Base-by-base conservation (phyloP, 495 filamentous ascomycete species). In the Xylona heveae region DNA sequence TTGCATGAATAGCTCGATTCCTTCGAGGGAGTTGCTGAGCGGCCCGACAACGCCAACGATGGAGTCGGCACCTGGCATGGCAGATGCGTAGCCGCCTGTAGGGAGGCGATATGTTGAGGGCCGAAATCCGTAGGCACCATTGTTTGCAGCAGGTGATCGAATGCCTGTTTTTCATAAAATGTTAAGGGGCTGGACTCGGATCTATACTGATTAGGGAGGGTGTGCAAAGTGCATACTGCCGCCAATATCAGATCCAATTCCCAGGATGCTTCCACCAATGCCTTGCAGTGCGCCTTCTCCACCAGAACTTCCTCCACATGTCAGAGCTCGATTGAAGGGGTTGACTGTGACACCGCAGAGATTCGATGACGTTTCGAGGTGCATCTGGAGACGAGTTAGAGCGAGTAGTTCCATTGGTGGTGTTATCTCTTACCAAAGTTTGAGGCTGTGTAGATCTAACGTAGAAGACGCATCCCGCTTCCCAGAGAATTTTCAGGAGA, bases 261-360 rank as follows among this genome's bases (percentile, higher is more conserved):
- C 75, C 0, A 78, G 47, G 19, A 61, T 51, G 21, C 62, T 68
- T 1, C 71, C 73, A 1, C 62, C 45, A 1, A 67, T 48, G 1
- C 56, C 68, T 22, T 77, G 38, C n/a, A 79, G 51, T 0, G 73
- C 66, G 0, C 59, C 65, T 44, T 81, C 75, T 28, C 75, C 74
- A 9, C 73, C 71, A 1, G 67, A 68, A 27, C 64, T 70, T 0
- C 73, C 74, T 4, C 74, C 74, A 3, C 61, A 45, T 6, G 64
- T 74, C 19, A 77, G 43, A 0, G 45, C 47, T 4, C 47, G 54
- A 42, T 75, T 71, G 34, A 57, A 51, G 0, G 73, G 66, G 42
- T 71, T 69, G 6, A 65, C 50, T 0, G 68, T 69, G 12, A 50
- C 57, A 36, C 66, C 68, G 38, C 67, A 75, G 10, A 75, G 33